A percentile compares a stretch with the other conserved stretches of the same genome.
phyloP scores from a whole-genome alignment of 257 asterid species.

The Solanum stenotomum region DNA sequence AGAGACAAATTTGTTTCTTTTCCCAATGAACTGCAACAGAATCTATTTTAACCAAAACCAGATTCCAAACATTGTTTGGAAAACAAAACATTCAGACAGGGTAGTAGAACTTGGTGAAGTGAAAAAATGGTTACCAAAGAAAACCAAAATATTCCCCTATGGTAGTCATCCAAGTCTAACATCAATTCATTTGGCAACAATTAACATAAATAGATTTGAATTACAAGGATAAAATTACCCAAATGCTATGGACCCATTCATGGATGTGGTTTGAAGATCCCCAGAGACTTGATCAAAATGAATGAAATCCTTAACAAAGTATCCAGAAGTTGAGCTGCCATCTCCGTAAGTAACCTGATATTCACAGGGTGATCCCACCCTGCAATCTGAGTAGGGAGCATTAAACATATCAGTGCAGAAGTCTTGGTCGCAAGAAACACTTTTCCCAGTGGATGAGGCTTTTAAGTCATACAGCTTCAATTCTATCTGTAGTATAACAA shows the following conservation, averaged over 20 bases:
- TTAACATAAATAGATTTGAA: neutral
- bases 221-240: slow-evolving; percentile 50
- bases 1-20: neutral
- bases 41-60: neutral
- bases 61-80: neutral
- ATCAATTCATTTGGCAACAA: neutral
- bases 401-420: slow-evolving; percentile 54
- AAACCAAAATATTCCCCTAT: neutral
- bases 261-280: slow-evolving; percentile 54
- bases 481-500: slow-evolving; percentile 44
- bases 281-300: slow-evolving; percentile 72
- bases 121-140: neutral
- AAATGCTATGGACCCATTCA: slow-evolving; percentile 80
- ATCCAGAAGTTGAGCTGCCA: slow-evolving; percentile 84
- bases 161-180: neutral
- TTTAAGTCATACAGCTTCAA: slow-evolving; percentile 63
- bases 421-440: slow-evolving; percentile 60
- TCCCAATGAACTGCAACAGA: neutral
- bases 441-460: slow-evolving; percentile 65
- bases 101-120: neutral
- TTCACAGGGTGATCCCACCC: slow-evolving; percentile 61
- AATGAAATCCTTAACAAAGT: slow-evolving; percentile 63
- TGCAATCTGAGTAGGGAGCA: slow-evolving; percentile 54
- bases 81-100: neutral
- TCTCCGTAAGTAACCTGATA: slow-evolving; percentile 85